phyloP scores from a whole-genome alignment of 1,139 yeast genomes.

The Nakaseomyces nivariensis region DNA sequence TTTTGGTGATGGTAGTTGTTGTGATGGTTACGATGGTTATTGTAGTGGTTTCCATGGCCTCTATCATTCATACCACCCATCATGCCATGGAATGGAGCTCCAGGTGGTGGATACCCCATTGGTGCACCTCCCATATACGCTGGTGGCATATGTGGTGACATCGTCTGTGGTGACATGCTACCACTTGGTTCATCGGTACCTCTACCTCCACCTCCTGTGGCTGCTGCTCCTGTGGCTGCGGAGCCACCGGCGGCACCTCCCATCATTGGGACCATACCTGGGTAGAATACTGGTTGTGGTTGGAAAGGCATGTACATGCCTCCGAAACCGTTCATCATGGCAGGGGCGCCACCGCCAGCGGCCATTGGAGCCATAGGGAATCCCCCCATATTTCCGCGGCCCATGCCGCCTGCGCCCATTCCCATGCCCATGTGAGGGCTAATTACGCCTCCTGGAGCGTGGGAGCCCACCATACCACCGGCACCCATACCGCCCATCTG shows the following conservation, averaged over 20 bases:
- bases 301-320: conserved; percentile 30
- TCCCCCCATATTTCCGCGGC: conserved; percentile 14
- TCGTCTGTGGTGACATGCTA: conserved; percentile 21
- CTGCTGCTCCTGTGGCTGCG: not conserved
- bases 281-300: conserved; percentile 29
- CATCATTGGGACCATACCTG: conserved; percentile 25
- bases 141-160: conserved; percentile 24
- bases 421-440: conserved; percentile 16
- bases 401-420: conserved; percentile 15
- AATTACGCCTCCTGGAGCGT: conserved; percentile 16
- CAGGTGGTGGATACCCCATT: conserved; percentile 15
- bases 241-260: conserved; percentile 8
- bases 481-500: conserved; percentile 21
- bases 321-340: conserved; percentile 21
- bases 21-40: conserved; percentile 2
- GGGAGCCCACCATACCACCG: conserved; percentile 8
- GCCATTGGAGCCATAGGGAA: conserved; percentile 23
- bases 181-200: conserved; percentile 11
- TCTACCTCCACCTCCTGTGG: conserved; percentile 5
- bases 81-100: conserved; percentile 22
- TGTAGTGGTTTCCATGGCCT: conserved; percentile 1
- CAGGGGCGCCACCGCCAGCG: conserved; percentile 14
- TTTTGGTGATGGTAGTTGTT: not conserved
- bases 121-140: conserved; percentile 18
- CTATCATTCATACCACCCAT: conserved; percentile 10